These are phyloP conservation scores for Emmonsiellopsis sp. DNA, from an alignment of 2,329 filamentous ascomycete genomes.

Conservation along the genomic window DNA sequence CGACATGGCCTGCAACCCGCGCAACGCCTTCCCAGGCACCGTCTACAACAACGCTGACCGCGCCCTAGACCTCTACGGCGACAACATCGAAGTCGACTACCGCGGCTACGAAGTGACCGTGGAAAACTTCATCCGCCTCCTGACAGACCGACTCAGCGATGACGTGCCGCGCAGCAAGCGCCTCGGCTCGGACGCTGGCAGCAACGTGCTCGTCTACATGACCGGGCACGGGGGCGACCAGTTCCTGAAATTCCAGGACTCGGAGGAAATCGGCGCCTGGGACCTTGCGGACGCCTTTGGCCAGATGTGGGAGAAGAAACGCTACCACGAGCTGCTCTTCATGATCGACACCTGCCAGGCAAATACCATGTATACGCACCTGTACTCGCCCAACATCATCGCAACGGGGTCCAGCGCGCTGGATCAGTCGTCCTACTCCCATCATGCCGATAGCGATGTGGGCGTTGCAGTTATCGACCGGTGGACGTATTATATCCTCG, in stretches of 20 bases:
- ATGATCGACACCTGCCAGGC: conserved; percentile 99
- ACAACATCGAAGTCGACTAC: conserved; percentile 99
- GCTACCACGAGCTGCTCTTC: conserved; percentile 96
- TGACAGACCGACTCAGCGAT: conserved; percentile 89
- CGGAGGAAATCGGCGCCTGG: conserved; percentile 93
- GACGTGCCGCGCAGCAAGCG: conserved; percentile 94
- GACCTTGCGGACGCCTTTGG: conserved; percentile 95
- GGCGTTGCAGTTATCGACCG: conserved; percentile 97
- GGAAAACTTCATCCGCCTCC: conserved; percentile 91
- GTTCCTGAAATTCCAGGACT: conserved; percentile 97
- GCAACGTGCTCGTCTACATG: conserved; percentile 98
- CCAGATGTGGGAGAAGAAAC: conserved; percentile 99
- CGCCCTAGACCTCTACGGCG: conserved; percentile 89
- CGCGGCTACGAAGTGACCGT: conserved; percentile 97
- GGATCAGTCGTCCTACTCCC: conserved; percentile 92
- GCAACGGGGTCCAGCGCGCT: conserved; percentile 94
- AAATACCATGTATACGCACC: conserved; percentile 97
- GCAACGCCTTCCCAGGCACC: conserved; percentile 93
- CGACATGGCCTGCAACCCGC: conserved; percentile 98
- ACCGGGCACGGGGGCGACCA: conserved; percentile 96
- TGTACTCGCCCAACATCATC: conserved; percentile 97
- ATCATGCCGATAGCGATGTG: conserved; percentile 96
- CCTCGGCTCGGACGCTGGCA: conserved; percentile 85
- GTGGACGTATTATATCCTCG: conserved; percentile 97
- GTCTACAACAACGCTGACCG: conserved; percentile 98